phyloP scores from a whole-genome alignment of 2,329 filamentous ascomycete genomes.

The Xylogone sp. region DNA sequence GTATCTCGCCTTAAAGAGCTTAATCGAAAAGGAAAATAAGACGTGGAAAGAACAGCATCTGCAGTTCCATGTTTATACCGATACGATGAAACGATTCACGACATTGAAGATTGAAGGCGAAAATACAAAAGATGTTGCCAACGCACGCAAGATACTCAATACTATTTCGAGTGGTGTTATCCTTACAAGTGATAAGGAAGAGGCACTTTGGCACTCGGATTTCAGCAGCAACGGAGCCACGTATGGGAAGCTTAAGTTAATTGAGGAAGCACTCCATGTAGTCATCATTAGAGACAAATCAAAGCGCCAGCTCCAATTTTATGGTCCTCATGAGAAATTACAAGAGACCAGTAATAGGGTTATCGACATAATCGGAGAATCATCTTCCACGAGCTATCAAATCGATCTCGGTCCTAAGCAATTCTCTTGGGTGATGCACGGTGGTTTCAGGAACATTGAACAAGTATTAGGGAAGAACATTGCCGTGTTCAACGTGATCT shows the following conservation, averaged over 20 bases:
- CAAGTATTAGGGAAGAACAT: constrained; percentile 13
- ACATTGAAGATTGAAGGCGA: constrained; percentile 7
- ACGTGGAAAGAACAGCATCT: constrained; percentile 3
- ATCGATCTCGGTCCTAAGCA: constrained; percentile 12
- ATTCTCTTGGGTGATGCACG: constrained; percentile 16
- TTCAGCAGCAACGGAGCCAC: constrained; percentile 15
- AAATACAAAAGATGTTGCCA: constrained; percentile 5
- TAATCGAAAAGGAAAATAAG: constrained; percentile 3
- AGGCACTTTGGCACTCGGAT: constrained; percentile 3
- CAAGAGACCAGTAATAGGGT: constrained; percentile 12
- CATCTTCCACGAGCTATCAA: constrained; percentile 9
- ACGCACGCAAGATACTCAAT: constrained; percentile 4
- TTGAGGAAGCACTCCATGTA: constrained; percentile 16
- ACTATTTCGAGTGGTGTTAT: constrained; percentile 4
- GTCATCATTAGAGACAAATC: constrained; percentile 19
- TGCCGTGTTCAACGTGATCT: constrained; percentile 14
- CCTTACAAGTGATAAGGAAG: not conserved
- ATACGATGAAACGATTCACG: constrained; percentile 2
- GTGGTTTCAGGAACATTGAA: constrained; percentile 15
- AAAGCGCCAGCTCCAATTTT: constrained; percentile 17
- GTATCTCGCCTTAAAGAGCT: constrained; percentile 5
- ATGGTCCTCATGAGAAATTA: constrained; percentile 18
- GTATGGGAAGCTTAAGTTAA: constrained; percentile 17
- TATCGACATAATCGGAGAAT: constrained; percentile 11
- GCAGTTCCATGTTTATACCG: constrained; percentile 1